These are phyloP conservation scores for Saturnispora mendoncae DNA, from an alignment of 805 yeast genomes.

Conservation along the genomic window DNA sequence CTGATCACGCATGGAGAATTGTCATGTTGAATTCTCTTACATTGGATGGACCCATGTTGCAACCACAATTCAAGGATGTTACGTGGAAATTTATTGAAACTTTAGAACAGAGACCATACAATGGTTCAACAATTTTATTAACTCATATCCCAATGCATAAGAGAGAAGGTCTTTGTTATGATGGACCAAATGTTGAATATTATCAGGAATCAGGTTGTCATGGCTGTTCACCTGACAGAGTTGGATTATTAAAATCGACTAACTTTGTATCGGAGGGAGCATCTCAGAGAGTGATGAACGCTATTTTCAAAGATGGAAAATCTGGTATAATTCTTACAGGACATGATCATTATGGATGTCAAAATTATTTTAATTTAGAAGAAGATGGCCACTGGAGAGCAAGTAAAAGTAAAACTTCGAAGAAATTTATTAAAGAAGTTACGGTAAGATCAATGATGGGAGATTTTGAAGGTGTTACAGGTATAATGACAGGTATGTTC, in stretches of 20 bases:
- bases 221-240: conserved; percentile 51
- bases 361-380: conserved; percentile 47
- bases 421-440: conserved; percentile 53
- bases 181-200: conserved; percentile 68
- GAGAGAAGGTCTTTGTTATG: conserved; percentile 71
- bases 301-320: conserved; percentile 56
- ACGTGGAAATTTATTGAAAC: conserved; percentile 69
- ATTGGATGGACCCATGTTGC: conserved; percentile 84
- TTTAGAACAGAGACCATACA: conserved; percentile 45
- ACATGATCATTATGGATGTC: conserved; percentile 95
- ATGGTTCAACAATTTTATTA: conserved; percentile 72
- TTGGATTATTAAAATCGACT: conserved; percentile 68
- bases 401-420: conserved; percentile 29
- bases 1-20: conserved; percentile 71
- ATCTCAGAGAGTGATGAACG: conserved; percentile 57
- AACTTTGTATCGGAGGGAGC: conserved; percentile 70
- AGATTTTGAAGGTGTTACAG: conserved; percentile 84
- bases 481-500: conserved; percentile 70
- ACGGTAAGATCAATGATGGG: conserved; percentile 96
- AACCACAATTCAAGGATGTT: conserved; percentile 54
- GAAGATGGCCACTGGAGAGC: conserved; percentile 48
- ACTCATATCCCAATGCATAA: conserved; percentile 90
- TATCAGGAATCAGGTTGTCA: conserved; percentile 45
- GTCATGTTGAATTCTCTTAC: conserved; percentile 81
- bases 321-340: conserved; percentile 85